Evolutionary conservation across 257 asterid species (phyloP), one percentile per base, ranked within the genome.

Genomic region (Solanum infundibuliforme): DNA sequence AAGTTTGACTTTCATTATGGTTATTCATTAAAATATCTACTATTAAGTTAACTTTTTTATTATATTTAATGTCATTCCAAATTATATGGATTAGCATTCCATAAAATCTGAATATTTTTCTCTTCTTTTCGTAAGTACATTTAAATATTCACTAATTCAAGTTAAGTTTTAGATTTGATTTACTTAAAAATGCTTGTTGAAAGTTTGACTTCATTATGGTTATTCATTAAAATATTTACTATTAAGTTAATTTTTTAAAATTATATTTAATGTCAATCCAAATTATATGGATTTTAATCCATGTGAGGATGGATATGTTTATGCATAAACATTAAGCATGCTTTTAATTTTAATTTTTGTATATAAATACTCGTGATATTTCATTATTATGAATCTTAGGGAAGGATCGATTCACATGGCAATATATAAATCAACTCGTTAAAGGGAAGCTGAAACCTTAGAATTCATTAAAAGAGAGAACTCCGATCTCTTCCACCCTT

Each of bases 401-500:
- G 48, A 11, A 41, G 5, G 48, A 41, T 41, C 48, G 48, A 41
- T 41, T 41, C 14, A 41, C 14, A 11, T 0, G 5, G 14, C 0
- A 14, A 41, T 41, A 41, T 41, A 41, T 41, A 41, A 41, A 41
- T 41, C 48, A 41, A 0, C 14, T 41, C 48, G 48, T 41, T 41
- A 41, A 41, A 41, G 14, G 0, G 13, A 41, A 1, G 14, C 48
- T 41, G 5, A 41, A 41, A 0, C 14, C 14, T 41, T 41, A 41
- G 0, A 41, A 41, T 41, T 41, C 48, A 41, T 41, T 41, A 41
- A 41, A 38, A 41, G 48, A 41, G 48, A 41, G 48, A 41, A 41
- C 2, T 41, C 0, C 5, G 14, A 3, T 41, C 48, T 10, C 48
- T 41, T 41, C 1, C 0, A 0, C 48, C 1, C 14, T 41, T 41